Evolutionary conservation across 306 rosid species (phyloP).

Genomic region (Vigna radiata): DNA sequence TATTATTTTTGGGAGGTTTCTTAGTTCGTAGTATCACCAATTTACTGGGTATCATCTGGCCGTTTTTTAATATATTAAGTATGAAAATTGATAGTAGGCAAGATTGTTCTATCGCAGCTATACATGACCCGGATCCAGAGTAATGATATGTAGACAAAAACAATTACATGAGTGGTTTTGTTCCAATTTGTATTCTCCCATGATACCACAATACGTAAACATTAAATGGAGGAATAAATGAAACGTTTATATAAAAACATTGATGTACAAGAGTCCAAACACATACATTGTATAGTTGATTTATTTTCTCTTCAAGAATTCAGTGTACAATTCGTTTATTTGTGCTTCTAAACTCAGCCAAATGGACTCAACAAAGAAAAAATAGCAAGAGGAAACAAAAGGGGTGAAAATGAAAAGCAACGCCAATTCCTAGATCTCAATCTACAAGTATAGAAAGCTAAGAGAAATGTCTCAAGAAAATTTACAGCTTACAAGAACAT

Average conservation of each 20-base stretch:
- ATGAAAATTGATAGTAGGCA: no score
- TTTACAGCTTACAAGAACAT: constrained; percentile 41
- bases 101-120: no score
- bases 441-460: constrained; percentile 41
- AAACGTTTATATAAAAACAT: no score
- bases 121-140: no score
- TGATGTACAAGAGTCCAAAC: background rate
- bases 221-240: background rate
- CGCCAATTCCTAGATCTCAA: constrained; percentile 34
- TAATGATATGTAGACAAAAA: no score
- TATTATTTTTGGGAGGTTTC: no score
- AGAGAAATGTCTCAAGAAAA: constrained; percentile 38
- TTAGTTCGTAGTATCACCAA: no score
- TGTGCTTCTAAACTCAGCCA: constrained; percentile 24
- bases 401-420: no score
- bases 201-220: background rate
- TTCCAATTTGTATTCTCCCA: background rate
- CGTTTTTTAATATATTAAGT: no score
- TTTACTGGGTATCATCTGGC: no score
- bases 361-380: constrained; percentile 8
- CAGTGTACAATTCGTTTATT: constrained; percentile 50
- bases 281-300: constrained; percentile 1
- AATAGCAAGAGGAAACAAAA: background rate
- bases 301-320: constrained; percentile 41
- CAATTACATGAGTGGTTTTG: background rate